These are phyloP conservation scores for Moniliella sp. DNA, from an alignment of 1,284 basidiomycete genomes.

Conservation along the genomic window DNA sequence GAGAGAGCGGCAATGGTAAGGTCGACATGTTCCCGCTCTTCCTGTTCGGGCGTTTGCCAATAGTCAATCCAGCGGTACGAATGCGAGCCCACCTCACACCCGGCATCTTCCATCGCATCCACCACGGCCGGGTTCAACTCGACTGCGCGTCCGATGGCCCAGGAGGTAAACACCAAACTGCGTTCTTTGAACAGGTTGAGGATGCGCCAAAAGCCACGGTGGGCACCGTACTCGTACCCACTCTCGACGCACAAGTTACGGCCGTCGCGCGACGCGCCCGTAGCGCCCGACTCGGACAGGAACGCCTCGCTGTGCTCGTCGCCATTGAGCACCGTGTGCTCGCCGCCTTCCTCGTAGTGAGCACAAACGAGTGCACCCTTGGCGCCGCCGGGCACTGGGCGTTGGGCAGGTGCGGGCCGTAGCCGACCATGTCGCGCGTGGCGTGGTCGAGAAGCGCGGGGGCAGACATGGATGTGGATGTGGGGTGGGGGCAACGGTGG, in stretches of 20 bases:
- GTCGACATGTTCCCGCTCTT: constrained; percentile 28
- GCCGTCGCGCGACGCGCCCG: constrained; percentile 9
- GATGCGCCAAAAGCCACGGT: constrained; percentile 35
- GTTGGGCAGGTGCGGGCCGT: constrained; percentile 31
- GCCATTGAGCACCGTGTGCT: constrained; percentile 30
- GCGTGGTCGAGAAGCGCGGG: constrained; percentile 17
- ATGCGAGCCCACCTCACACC: constrained; percentile 33
- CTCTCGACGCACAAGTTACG: constrained; percentile 33
- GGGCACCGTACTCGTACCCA: constrained; percentile 35
- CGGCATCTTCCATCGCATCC: constrained; percentile 22
- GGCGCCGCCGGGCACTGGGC: constrained; percentile 34
- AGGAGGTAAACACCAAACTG: constrained; percentile 25
- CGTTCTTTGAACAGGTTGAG: constrained; percentile 31
- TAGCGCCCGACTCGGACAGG: constrained; percentile 28
- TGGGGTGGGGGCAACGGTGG: too few relatives aligned
- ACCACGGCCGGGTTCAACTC: constrained; percentile 32
- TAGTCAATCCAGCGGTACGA: constrained; percentile 35
- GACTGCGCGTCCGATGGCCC: constrained; percentile 34
- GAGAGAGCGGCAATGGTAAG: constrained; percentile 30
- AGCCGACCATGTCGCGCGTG: constrained; percentile 26
- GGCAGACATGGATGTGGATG: too few relatives aligned
- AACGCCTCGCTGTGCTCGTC: constrained; percentile 24
- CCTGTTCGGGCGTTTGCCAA: constrained; percentile 17
- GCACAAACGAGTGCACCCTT: constrained; percentile 33
- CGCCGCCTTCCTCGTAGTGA: constrained; percentile 36